Evolutionary conservation across 2,329 filamentous ascomycete genomes (phyloP).

Genomic region (Mycogone perniciosa): DNA sequence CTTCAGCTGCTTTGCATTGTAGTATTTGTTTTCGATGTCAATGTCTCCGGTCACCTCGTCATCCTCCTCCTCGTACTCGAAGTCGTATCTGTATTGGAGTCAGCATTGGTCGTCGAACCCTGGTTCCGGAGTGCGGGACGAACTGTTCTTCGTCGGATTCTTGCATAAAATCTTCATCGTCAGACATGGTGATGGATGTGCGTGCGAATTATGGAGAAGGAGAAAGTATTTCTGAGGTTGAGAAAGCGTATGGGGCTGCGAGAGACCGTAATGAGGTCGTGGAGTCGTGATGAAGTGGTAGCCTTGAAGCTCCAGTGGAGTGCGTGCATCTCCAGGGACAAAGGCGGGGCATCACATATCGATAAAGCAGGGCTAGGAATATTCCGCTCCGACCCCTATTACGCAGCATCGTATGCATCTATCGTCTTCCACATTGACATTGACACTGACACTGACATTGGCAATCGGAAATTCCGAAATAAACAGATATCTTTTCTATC

Average conservation of each 20-base stretch:
- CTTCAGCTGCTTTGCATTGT: slow-evolving; percentile 98
- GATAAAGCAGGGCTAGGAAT: slow-evolving; percentile 9
- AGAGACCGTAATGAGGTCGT: background rate
- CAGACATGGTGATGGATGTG: slow-evolving; percentile 37
- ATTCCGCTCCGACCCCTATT: slow-evolving; percentile 8
- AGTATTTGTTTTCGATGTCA: slow-evolving; percentile 99
- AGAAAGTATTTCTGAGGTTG: background rate
- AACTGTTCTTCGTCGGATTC: slow-evolving; percentile 42
- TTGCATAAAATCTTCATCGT: slow-evolving; percentile 46
- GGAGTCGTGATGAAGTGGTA: background rate
- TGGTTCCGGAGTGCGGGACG: slow-evolving; percentile 8
- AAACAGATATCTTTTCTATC: too few species aligned
- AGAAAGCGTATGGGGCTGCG: background rate
- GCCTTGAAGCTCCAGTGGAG: slow-evolving; percentile 8
- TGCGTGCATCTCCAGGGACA: background rate
- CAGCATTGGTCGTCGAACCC: slow-evolving; percentile 8
- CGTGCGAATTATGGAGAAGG: too few species aligned
- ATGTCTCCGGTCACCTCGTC: slow-evolving; percentile 84
- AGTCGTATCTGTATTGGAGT: slow-evolving; percentile 63
- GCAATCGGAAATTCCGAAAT: too few species aligned
- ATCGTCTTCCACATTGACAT: too few species aligned
- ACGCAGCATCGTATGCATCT: too few species aligned
- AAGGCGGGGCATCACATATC: slow-evolving; percentile 13
- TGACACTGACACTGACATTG: too few species aligned
- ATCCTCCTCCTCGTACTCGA: slow-evolving; percentile 92